Percentiles rank a stretch among this genome's conserved stretches.
Evolutionary conservation across 164 flowering plant genomes (phyloP).

Genomic region (Chloranthus sessilifolius): DNA sequence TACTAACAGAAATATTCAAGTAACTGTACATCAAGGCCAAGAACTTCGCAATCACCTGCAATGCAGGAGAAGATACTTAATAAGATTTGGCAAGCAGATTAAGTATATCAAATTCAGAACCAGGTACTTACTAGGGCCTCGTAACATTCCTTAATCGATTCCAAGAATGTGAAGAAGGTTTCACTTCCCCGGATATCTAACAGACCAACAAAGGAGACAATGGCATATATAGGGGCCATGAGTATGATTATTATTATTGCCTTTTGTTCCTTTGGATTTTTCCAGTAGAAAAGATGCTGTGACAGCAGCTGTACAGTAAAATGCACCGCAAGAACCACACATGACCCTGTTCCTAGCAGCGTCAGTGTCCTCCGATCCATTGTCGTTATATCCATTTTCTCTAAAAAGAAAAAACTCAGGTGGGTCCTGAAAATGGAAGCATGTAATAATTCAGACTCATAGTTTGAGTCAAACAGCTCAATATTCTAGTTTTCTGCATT

Average conservation of each 20-base stretch:
- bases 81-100: too few relatives aligned
- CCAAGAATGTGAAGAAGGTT: constrained; percentile 77
- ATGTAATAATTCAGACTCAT: too few relatives aligned
- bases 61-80: too few relatives aligned
- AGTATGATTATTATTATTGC: constrained; percentile 83
- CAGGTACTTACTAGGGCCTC: constrained; percentile 90
- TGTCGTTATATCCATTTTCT: constrained; percentile 50
- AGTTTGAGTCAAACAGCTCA: too few relatives aligned
- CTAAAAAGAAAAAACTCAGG: too few relatives aligned
- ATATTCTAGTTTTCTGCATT: too few relatives aligned
- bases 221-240: constrained; percentile 92
- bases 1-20: constrained; percentile 80
- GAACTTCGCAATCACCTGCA: constrained; percentile 95
- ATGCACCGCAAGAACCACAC: constrained; percentile 63
- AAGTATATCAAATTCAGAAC: too few relatives aligned
- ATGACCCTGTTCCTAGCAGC: constrained; percentile 54
- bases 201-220: constrained; percentile 75
- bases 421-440: too few relatives aligned
- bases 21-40: constrained; percentile 87
- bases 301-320: constrained; percentile 80
- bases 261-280: constrained; percentile 94
- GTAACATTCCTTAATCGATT: constrained; percentile 84
- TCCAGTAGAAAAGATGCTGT: constrained; percentile 94
- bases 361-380: constrained; percentile 65
- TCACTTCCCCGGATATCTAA: constrained; percentile 76